Conservation (phyloP, 345 rosid genomes). For the Salix exigua region DNA sequence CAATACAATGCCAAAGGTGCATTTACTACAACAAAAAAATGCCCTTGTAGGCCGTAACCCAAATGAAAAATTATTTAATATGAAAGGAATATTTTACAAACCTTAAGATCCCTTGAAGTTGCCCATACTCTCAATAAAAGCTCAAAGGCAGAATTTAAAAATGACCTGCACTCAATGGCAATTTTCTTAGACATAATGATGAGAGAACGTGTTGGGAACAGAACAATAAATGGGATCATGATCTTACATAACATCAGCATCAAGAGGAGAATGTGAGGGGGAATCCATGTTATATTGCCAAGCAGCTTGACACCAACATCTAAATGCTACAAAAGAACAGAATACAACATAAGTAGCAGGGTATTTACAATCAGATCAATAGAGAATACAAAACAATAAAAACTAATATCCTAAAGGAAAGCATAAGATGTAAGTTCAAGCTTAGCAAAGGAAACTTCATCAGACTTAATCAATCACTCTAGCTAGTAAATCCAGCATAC, state of each 20-base stretch:
- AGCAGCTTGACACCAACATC: constrained; percentile 97
- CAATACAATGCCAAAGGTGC: background rate
- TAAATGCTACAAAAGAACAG: constrained; percentile 63
- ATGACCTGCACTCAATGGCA: constrained; percentile 61
- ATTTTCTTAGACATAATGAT: constrained; percentile 15
- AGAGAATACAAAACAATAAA: background rate
- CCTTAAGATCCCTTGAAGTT: constrained; percentile 88
- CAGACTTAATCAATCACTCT: background rate
- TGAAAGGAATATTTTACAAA: constrained; percentile 16
- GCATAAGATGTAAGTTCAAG: background rate
- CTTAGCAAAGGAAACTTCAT: background rate
- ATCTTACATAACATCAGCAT: constrained; percentile 88
- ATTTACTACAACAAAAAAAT: background rate
- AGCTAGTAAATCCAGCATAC: background rate
- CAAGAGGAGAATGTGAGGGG: constrained; percentile 58
- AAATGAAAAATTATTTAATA: background rate
- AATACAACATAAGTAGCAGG: constrained; percentile 14
- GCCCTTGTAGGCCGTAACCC: background rate
- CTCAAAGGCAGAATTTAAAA: constrained; percentile 89
- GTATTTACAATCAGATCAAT: constrained; percentile 9
- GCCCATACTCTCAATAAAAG: constrained; percentile 91
- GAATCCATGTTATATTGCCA: constrained; percentile 61
- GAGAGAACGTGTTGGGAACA: constrained; percentile 2
- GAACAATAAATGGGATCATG: constrained; percentile 22
- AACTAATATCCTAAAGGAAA: background rate